Conservation (phyloP, 2,329 filamentous ascomycete genomes). For the Talaromyces sp. region DNA sequence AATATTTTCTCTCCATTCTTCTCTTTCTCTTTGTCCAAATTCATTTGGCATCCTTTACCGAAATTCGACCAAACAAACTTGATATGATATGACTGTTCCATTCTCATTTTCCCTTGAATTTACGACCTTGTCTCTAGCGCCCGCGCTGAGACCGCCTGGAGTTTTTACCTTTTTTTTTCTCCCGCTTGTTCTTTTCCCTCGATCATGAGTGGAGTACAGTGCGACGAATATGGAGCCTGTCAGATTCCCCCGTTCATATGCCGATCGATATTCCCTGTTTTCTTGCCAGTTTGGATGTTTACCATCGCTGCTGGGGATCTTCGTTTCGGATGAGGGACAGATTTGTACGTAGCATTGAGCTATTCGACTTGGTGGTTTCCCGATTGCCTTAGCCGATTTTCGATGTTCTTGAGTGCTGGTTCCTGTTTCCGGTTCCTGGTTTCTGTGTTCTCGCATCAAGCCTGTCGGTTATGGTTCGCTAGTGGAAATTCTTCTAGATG, state of each 20-base stretch:
- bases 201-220: not conserved
- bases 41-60: not conserved
- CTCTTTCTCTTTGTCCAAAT: conserved; percentile 6
- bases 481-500: conserved; percentile 9
- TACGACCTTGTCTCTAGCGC: conserved; percentile 2
- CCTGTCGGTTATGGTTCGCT: conserved; percentile 4
- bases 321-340: conserved; percentile 1
- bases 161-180: not conserved
- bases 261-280: not conserved
- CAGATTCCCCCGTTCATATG: not conserved
- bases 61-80: conserved; percentile 19
- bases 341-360: conserved; percentile 5
- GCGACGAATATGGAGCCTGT: not conserved
- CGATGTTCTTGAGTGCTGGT: conserved; percentile 3
- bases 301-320: not conserved
- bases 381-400: not conserved
- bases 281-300: not conserved
- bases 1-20: conserved; percentile 26
- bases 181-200: not conserved
- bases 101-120: conserved; percentile 3
- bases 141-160: not conserved
- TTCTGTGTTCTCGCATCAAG: not conserved
- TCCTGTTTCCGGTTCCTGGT: not conserved
- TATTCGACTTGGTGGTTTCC: not conserved
- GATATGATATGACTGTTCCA: conserved; percentile 7